Percentiles rank a stretch among this genome's conserved stretches.
These are phyloP conservation scores for Akanthomyces uredinophilus DNA, from an alignment of 2,329 filamentous ascomycete species.

Conservation along the genomic window DNA sequence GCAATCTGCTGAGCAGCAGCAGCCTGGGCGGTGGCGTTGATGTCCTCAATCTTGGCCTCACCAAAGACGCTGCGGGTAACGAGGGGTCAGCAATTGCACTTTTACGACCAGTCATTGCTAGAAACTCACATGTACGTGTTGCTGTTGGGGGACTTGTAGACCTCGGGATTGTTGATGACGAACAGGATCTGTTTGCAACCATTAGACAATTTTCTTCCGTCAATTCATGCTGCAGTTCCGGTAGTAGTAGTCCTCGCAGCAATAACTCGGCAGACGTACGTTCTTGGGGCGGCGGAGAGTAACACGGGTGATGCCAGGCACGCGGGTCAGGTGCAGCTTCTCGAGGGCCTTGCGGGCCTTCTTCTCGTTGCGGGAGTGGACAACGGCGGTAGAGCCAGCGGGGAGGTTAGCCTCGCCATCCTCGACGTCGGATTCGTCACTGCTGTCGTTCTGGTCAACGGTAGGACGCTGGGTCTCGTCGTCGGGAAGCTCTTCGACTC, in stretches of 20 bases:
- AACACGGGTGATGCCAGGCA: conserved; percentile 95
- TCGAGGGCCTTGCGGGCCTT: conserved; percentile 99
- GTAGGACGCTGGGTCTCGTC: conserved; percentile 79
- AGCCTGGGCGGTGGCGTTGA: conserved; percentile 96
- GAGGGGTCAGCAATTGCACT: background rate
- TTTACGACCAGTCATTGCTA: background rate
- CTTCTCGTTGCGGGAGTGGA: conserved; percentile 99
- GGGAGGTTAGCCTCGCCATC: conserved; percentile 72
- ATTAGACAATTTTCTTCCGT: background rate
- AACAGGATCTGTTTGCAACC: conserved; percentile 73
- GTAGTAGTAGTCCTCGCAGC: background rate
- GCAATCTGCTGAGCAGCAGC: conserved; percentile 94
- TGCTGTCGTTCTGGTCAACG: conserved; percentile 68
- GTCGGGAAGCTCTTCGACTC: conserved; percentile 95
- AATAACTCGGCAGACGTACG: conserved; percentile 55
- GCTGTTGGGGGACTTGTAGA: conserved; percentile 98
- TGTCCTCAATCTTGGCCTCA: conserved; percentile 99
- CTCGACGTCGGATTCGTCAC: conserved; percentile 73
- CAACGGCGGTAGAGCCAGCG: conserved; percentile 79
- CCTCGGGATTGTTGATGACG: conserved; percentile 98
- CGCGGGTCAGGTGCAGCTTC: conserved; percentile 94
- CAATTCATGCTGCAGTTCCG: background rate
- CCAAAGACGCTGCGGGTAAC: conserved; percentile 75
- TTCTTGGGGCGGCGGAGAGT: conserved; percentile 98
- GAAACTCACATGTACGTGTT: conserved; percentile 96